Evolutionary conservation across 495 filamentous ascomycete genomes (phyloP).

Genomic region (Tuber brumale): DNA sequence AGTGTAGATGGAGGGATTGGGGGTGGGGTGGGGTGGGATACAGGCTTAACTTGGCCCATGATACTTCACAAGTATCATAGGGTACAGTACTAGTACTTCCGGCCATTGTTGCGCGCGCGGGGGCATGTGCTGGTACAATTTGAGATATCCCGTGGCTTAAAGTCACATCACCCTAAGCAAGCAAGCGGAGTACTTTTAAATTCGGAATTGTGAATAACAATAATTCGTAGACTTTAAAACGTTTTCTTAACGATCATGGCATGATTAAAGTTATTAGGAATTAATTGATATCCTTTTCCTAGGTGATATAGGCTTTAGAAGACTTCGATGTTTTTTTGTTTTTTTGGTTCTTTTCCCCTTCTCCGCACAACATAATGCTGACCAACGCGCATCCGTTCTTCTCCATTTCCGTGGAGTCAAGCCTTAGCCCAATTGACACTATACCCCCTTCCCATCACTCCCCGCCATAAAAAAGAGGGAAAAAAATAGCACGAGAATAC

Average conservation of each 20-base stretch:
- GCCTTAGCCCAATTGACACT: neutral
- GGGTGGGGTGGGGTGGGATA: neutral
- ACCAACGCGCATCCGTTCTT: neutral
- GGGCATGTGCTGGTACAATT: neutral
- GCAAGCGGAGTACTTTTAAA: neutral
- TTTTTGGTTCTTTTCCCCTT: neutral
- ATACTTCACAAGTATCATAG: neutral
- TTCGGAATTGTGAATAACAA: neutral
- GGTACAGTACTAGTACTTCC: neutral
- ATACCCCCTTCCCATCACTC: neutral
- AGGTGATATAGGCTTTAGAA: neutral
- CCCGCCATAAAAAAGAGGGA: neutral
- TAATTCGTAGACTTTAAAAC: neutral
- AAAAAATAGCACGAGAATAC: slow-evolving; percentile 20
- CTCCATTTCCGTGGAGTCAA: neutral
- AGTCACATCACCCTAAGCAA: no score
- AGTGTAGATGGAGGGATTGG: neutral
- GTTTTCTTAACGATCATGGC: neutral
- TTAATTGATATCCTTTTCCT: neutral
- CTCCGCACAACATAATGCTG: neutral
- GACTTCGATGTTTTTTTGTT: neutral
- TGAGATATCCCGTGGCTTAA: neutral
- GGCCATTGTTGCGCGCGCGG: neutral
- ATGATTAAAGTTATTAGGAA: neutral
- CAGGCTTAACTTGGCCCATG: neutral